These are phyloP conservation scores for Phlebiopsis flavidoalba DNA, from an alignment of 768 basidiomycete species.

Conservation along the genomic window DNA sequence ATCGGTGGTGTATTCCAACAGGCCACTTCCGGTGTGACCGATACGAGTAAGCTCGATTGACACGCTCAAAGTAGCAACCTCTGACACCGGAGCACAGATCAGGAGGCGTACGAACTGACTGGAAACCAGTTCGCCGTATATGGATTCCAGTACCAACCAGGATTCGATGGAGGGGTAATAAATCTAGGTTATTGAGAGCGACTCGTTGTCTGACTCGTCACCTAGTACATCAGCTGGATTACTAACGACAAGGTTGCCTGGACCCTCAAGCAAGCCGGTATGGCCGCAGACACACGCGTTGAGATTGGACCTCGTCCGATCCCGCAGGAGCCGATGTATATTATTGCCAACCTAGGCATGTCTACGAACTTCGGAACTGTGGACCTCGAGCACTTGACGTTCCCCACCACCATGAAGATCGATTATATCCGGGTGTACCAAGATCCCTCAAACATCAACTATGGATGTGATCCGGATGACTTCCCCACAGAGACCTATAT, in stretches of 20 bases:
- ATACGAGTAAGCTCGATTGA: conserved; percentile 31
- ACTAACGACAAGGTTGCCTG: conserved; percentile 55
- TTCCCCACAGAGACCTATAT: conserved; percentile 80
- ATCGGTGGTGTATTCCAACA: conserved; percentile 79
- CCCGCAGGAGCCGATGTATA: conserved; percentile 79
- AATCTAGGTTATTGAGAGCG: conserved; percentile 6
- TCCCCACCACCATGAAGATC: conserved; percentile 58
- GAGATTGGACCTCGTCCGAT: conserved; percentile 67
- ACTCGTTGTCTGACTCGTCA: not conserved
- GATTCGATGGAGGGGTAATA: conserved; percentile 52
- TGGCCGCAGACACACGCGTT: conserved; percentile 49
- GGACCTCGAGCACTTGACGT: conserved; percentile 46
- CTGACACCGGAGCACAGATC: conserved; percentile 36
- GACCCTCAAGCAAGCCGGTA: conserved; percentile 61
- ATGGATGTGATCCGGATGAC: conserved; percentile 65
- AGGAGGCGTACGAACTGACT: conserved; percentile 59
- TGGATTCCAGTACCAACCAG: conserved; percentile 79
- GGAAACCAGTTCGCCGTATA: conserved; percentile 61
- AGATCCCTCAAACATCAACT: conserved; percentile 38
- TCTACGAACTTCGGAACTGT: conserved; percentile 55
- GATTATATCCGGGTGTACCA: conserved; percentile 85
- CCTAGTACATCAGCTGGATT: conserved; percentile 79
- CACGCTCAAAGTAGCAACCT: not conserved
- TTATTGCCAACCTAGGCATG: conserved; percentile 56
- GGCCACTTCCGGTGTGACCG: conserved; percentile 37